Conservation (phyloP, 805 yeast species). For the Kluyveromyces wickerhamii region DNA sequence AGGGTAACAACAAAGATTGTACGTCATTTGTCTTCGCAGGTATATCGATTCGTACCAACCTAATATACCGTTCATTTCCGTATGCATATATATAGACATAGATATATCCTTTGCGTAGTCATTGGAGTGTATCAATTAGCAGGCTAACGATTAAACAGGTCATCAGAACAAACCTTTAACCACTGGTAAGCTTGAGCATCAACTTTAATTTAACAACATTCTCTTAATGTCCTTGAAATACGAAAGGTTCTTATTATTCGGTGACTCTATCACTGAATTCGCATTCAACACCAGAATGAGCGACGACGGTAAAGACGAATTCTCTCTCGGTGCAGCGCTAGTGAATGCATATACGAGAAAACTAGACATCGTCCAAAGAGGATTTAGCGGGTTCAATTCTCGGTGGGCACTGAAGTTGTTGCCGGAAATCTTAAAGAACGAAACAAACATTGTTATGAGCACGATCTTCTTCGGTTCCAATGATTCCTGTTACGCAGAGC, state of each 20-base stretch:
- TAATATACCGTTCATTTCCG: too few species aligned
- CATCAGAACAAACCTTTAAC: too few species aligned
- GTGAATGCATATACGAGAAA: constrained; percentile 47
- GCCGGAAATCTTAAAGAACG: constrained; percentile 43
- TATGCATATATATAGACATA: too few species aligned
- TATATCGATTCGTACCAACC: too few species aligned
- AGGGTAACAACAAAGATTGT: too few species aligned
- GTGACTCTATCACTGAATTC: constrained; percentile 64
- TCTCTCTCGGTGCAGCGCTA: constrained; percentile 45
- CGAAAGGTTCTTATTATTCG: constrained; percentile 51
- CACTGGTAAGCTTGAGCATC: too few species aligned
- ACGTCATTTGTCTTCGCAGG: too few species aligned
- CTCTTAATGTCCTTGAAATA: constrained; percentile 12
- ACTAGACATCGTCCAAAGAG: constrained; percentile 64
- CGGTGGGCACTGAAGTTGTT: constrained; percentile 47
- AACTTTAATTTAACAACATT: too few species aligned
- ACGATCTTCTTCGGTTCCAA: constrained; percentile 77
- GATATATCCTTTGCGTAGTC: too few species aligned
- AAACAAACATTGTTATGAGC: constrained; percentile 36
- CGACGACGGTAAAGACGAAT: constrained; percentile 27
- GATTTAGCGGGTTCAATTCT: constrained; percentile 70
- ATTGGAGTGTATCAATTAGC: too few species aligned
- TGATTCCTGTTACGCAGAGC: constrained; percentile 46
- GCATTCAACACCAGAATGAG: constrained; percentile 32
- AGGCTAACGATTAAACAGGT: too few species aligned